Percentiles rank a stretch among this genome's conserved stretches.
phyloP scores from a whole-genome alignment of 176 grass and related monocot species.

The Olyra latifolia region DNA sequence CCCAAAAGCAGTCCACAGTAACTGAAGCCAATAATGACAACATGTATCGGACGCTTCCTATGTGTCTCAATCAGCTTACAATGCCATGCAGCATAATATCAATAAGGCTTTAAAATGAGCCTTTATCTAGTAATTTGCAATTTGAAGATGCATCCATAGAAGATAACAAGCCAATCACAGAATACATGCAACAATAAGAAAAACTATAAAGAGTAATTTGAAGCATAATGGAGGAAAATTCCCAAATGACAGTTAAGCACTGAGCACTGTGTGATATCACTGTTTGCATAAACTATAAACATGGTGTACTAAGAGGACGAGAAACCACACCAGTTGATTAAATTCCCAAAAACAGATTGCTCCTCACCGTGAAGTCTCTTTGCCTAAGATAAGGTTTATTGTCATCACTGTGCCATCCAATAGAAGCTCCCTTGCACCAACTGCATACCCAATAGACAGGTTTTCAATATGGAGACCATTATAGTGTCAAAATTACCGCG shows the following conservation, averaged over 20 bases:
- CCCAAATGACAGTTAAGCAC: background rate
- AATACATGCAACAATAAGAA: background rate
- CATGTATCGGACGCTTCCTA: background rate
- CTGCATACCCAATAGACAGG: constrained; percentile 44
- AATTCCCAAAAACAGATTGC: background rate
- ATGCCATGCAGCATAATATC: background rate
- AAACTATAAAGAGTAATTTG: background rate
- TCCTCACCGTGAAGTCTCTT: constrained; percentile 75
- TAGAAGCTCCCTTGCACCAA: constrained; percentile 90
- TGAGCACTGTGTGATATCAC: background rate
- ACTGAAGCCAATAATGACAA: background rate
- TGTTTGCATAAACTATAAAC: background rate
- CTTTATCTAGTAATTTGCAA: background rate
- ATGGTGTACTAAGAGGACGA: background rate
- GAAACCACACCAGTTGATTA: background rate
- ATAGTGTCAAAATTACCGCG: background rate
- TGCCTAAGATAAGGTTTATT: constrained; percentile 95
- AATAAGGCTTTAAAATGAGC: constrained; percentile 6
- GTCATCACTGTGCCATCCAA: constrained; percentile 92
- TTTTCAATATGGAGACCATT: background rate
- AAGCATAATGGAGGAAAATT: background rate
- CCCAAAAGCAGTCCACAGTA: background rate
- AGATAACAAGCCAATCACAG: background rate
- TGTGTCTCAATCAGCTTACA: background rate
- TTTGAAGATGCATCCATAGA: background rate